Evolutionary conservation across 345 rosid genomes (phyloP).

Genomic region (Arabis alpina): DNA sequence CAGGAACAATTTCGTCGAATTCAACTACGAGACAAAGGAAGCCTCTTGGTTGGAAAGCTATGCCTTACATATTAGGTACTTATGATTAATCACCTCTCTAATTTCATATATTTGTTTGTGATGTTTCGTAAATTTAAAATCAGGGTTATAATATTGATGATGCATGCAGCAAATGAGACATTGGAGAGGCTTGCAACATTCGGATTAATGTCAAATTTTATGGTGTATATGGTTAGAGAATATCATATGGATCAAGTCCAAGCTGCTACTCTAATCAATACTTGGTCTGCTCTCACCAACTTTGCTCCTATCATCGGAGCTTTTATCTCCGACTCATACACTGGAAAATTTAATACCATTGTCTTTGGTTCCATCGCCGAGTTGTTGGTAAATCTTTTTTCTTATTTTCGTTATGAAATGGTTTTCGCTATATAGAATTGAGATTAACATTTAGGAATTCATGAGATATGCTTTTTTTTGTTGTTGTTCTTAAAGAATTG

Average conservation of each 20-base stretch:
- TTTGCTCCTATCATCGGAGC: conserved; percentile 73
- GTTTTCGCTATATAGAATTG: background rate
- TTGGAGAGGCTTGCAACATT: conserved; percentile 76
- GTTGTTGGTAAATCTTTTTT: conserved; percentile 50
- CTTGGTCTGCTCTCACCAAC: conserved; percentile 71
- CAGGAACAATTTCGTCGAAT: conserved; percentile 5
- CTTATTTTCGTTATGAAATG: background rate
- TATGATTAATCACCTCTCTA: background rate
- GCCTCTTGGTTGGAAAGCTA: conserved; percentile 85
- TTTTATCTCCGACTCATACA: conserved; percentile 56
- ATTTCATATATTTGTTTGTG: background rate
- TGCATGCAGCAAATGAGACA: conserved; percentile 65
- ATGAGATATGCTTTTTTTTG: background rate
- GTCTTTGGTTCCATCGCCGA: conserved; percentile 57
- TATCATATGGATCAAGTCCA: conserved; percentile 66
- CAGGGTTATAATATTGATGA: conserved; percentile 1
- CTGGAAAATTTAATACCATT: conserved; percentile 59
- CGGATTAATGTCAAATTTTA: conserved; percentile 60
- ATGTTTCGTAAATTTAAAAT: background rate
- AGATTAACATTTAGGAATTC: background rate
- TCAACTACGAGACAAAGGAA: conserved; percentile 32
- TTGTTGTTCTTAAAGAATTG: no score
- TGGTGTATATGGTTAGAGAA: conserved; percentile 62
- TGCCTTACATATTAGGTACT: conserved; percentile 75
- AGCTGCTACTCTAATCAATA: conserved; percentile 58